Evolutionary conservation across 169 alveolate species (phyloP).

Genomic region (Plasmodium blacklocki): DNA sequence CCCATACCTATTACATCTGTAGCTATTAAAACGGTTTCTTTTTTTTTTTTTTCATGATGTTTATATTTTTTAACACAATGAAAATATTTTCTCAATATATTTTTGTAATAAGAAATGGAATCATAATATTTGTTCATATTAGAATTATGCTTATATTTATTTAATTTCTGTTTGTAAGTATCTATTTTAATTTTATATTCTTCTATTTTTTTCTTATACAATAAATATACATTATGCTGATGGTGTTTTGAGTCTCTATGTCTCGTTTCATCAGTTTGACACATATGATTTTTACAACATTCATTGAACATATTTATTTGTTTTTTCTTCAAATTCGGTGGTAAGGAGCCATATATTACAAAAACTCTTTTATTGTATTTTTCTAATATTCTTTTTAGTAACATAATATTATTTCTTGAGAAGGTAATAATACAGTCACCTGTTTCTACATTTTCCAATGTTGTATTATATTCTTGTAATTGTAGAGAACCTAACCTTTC

Average conservation of each 20-base stretch:
- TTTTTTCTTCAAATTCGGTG: slow-evolving; percentile 90
- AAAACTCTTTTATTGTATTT: slow-evolving; percentile 80
- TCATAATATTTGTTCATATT: too few species aligned
- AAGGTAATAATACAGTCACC: slow-evolving; percentile 94
- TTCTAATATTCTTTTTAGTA: slow-evolving; percentile 78
- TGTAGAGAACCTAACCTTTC: slow-evolving; percentile 68
- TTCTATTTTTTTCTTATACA: neutral
- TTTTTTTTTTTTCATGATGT: slow-evolving; percentile 40
- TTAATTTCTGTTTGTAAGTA: neutral
- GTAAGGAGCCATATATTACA: slow-evolving; percentile 90
- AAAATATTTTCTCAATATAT: too few species aligned
- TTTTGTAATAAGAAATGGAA: too few species aligned
- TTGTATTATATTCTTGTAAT: slow-evolving; percentile 79
- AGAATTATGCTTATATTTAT: neutral
- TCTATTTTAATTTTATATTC: neutral
- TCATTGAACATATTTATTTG: slow-evolving; percentile 82
- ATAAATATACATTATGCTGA: neutral
- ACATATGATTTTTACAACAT: neutral
- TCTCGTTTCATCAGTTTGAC: too few species aligned
- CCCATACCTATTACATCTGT: slow-evolving; percentile 97
- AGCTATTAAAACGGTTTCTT: slow-evolving; percentile 87
- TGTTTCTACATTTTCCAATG: slow-evolving; percentile 83
- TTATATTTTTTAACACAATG: too few species aligned
- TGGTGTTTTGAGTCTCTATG: neutral
- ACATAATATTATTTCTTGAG: slow-evolving; percentile 85